Base-by-base conservation (phyloP, 768 basidiomycete species). In the Suillus weaverae region DNA sequence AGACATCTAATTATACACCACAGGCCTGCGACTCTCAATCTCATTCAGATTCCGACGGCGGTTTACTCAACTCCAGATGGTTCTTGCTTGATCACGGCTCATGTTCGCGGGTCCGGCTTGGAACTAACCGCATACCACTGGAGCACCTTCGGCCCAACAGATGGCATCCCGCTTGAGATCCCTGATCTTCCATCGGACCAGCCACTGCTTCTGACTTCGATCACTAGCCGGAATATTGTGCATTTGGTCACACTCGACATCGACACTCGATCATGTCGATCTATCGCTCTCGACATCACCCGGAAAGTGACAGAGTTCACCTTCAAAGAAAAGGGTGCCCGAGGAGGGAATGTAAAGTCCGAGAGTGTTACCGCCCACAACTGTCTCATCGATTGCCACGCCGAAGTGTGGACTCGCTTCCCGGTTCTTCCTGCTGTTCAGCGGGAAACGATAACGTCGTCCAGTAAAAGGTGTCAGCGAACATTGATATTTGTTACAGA, bases 361-460 rank as follows among this genome's bases (percentile, higher is more conserved):
- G 59, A 63, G 22, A 62, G 51, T 18, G 35, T 59, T 6, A 79
- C 79, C 1, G 67, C 71, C 5, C 81, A 87, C 63, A 89, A 87
- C 60, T 81, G 76, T 50, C 73, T 88, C 13, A 73, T 88, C 18
- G 84, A 86, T 66, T 86, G 85, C 62, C 81, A 85, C 60, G 71
- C 79, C 0, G 85, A 86, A 20, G 83, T 86, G 26, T 88, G 86
- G 86, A 85, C 80, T 5, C 81, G 86, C 10, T 88, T 86, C 68
- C 86, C 86, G 0, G 86, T 88, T 4, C 67, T 84, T 2, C 77
- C 86, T 3, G 85, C 86, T 0, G 78, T 88, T 22, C 77, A 79
- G 39, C 79, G 83, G 13, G 77, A 80, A 39, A 83, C 82, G 0
- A 76, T 82, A 44, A 73, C 76, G 0, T 75, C 77, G 0, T 77